Conservation (phyloP, 495 filamentous ascomycete species). For the Xylaria venustula region DNA sequence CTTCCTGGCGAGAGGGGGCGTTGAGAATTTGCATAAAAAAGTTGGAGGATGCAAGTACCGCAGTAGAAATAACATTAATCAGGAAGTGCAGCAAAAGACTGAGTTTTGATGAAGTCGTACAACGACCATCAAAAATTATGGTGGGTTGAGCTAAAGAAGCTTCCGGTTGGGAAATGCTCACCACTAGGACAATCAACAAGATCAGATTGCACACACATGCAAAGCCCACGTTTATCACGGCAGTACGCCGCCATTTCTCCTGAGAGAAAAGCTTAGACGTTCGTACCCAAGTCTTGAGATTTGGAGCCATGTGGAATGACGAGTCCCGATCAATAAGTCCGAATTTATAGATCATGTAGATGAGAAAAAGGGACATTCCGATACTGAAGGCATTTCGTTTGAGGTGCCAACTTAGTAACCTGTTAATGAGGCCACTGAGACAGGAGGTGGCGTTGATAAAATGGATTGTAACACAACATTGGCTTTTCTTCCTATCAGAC, state of each 20-base stretch:
- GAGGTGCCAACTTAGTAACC: too few species aligned
- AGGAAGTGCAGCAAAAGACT: constrained; percentile 25
- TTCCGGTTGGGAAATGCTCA: neutral
- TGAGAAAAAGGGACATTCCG: too few species aligned
- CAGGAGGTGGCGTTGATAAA: too few species aligned
- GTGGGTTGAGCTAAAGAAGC: neutral
- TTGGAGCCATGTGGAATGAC: neutral
- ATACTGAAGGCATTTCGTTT: too few species aligned
- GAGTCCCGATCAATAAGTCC: neutral
- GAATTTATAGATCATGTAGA: too few species aligned
- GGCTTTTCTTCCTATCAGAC: too few species aligned
- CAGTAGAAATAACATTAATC: constrained; percentile 35
- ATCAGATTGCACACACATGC: neutral
- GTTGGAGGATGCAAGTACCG: constrained; percentile 32
- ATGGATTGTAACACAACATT: too few species aligned
- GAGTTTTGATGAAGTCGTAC: neutral
- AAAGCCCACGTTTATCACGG: neutral
- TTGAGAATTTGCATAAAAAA: constrained; percentile 41
- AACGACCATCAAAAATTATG: neutral
- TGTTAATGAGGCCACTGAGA: too few species aligned
- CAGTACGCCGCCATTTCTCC: neutral
- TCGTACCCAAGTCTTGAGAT: neutral
- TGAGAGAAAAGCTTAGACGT: neutral
- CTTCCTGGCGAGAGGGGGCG: constrained; percentile 11
- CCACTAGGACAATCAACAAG: neutral